phyloP scores from a whole-genome alignment of 2,329 filamentous ascomycete species.

The Aspergillus ibericus region DNA sequence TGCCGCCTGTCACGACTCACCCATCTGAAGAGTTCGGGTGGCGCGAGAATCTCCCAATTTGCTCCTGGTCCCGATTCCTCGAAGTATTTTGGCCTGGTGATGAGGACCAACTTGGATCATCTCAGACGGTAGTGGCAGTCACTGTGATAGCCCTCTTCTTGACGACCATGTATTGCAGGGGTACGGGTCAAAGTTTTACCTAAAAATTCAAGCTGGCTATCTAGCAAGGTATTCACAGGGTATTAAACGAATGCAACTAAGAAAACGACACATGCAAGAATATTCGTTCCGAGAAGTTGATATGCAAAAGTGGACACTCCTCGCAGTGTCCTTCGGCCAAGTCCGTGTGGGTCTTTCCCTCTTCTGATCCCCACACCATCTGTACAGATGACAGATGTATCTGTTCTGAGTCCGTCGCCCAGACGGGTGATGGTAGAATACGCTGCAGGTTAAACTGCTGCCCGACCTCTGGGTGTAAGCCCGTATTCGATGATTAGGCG shows the following conservation, averaged over 20 bases:
- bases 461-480: neutral
- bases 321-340: neutral
- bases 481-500: neutral
- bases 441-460: neutral
- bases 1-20: too few relatives aligned
- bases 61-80: too few relatives aligned
- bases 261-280: conserved; percentile 1
- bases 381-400: neutral
- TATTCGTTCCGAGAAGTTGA: neutral
- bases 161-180: too few relatives aligned
- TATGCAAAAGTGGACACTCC: conserved; percentile 3
- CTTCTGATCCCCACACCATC: neutral
- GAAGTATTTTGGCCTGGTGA: too few relatives aligned
- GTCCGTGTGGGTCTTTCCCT: neutral
- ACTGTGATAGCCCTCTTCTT: too few relatives aligned
- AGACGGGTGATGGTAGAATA: neutral
- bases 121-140: too few relatives aligned
- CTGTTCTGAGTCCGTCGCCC: neutral
- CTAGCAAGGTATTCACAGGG: neutral
- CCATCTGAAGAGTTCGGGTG: too few relatives aligned
- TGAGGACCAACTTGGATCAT: too few relatives aligned
- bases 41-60: too few relatives aligned
- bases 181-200: too few relatives aligned
- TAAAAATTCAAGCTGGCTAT: neutral
- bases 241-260: conserved; percentile 3